phyloP scores from a whole-genome alignment of 805 yeast species.

The Isabelozyma gotoi region DNA sequence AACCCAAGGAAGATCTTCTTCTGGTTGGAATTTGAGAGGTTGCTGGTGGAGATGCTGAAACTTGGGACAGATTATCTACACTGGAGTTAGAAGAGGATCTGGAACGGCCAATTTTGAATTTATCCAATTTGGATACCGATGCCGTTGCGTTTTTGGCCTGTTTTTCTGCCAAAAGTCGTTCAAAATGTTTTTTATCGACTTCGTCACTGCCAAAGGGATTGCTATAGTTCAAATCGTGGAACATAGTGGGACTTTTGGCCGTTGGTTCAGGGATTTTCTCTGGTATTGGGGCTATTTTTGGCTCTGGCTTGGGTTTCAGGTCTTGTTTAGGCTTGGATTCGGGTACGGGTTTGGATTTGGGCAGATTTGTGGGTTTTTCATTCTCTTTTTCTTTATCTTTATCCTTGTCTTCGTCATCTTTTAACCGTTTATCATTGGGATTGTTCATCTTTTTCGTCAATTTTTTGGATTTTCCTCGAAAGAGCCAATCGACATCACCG shows the following conservation, averaged over 20 bases:
- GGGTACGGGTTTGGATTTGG: not conserved
- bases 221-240: constrained; percentile 1
- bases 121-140: constrained; percentile 17
- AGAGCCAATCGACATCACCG: constrained; percentile 84
- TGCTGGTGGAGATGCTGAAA: constrained; percentile 3
- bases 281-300: not conserved
- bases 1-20: constrained; percentile 9
- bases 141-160: not conserved
- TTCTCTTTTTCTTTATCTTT: constrained; percentile 4
- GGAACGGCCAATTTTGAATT: constrained; percentile 23
- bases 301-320: not conserved
- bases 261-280: too few relatives aligned
- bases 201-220: constrained; percentile 1
- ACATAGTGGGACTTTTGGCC: not conserved
- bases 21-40: constrained; percentile 9
- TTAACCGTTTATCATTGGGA: not conserved
- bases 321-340: not conserved
- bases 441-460: constrained; percentile 42
- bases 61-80: constrained; percentile 1
- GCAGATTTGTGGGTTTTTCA: not conserved
- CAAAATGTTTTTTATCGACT: constrained; percentile 3
- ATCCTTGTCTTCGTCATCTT: constrained; percentile 1
- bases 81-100: constrained; percentile 23
- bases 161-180: not conserved
- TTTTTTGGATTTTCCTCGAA: constrained; percentile 71